These are phyloP conservation scores for Didymella pomorum DNA, from an alignment of 2,329 filamentous ascomycete genomes.

Conservation along the genomic window DNA sequence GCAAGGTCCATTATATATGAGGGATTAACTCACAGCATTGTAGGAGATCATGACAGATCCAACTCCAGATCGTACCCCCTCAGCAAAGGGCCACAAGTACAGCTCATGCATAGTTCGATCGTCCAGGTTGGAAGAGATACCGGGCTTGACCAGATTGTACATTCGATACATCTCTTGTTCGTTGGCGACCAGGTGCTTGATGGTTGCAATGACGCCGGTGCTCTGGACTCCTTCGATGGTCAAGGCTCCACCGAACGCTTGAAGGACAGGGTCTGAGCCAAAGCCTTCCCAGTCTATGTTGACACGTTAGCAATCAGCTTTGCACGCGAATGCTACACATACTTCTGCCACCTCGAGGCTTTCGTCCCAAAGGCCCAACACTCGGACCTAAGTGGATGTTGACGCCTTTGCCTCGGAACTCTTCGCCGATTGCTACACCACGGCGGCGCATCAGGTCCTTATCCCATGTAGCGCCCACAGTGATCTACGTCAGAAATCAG, in stretches of 20 bases:
- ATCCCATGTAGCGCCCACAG: constrained; percentile 76
- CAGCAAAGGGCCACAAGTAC: constrained; percentile 86
- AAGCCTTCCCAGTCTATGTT: constrained; percentile 72
- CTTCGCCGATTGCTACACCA: constrained; percentile 72
- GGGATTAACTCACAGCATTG: constrained; percentile 50
- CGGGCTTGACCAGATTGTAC: constrained; percentile 52
- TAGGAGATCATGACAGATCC: constrained; percentile 87
- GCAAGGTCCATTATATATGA: neutral
- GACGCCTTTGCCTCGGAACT: constrained; percentile 76
- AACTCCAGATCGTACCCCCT: constrained; percentile 78
- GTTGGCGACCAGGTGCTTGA: constrained; percentile 74
- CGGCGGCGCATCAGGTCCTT: constrained; percentile 75
- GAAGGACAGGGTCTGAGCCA: constrained; percentile 73
- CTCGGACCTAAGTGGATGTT: constrained; percentile 75
- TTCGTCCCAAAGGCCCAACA: constrained; percentile 75
- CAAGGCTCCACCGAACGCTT: constrained; percentile 77
- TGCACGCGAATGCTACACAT: neutral
- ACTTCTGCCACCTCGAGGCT: constrained; percentile 67
- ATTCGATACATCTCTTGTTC: constrained; percentile 69
- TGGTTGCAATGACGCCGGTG: constrained; percentile 75
- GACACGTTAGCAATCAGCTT: constrained; percentile 4
- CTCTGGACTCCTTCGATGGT: constrained; percentile 80
- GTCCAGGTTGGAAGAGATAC: constrained; percentile 69
- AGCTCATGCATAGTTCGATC: constrained; percentile 79
- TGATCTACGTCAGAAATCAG: constrained; percentile 44